Conservation (phyloP, 257 asterid species). For the Avicennia marina region DNA sequence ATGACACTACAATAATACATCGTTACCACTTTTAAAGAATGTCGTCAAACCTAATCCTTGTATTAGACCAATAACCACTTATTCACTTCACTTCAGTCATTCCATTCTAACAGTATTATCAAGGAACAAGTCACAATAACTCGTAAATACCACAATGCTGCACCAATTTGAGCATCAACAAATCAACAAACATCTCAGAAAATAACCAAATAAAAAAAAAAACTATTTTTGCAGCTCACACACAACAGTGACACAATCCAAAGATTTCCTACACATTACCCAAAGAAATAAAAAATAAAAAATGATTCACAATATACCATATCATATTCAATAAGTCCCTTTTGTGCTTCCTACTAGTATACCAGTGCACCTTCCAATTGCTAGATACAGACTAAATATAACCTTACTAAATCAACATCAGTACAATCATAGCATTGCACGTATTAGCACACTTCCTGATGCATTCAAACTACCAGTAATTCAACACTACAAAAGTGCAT, state of each 20-base stretch:
- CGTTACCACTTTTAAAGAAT: background rate
- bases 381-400: background rate
- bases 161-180: background rate
- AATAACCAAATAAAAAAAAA: background rate
- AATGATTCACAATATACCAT: background rate
- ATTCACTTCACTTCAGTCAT: background rate
- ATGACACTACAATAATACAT: background rate
- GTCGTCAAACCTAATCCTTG: background rate
- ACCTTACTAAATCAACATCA: constrained; percentile 11
- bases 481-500: background rate
- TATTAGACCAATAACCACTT: background rate
- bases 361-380: too few relatives aligned
- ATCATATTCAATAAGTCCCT: background rate
- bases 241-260: background rate
- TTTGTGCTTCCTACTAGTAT: background rate
- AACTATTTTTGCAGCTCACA: background rate
- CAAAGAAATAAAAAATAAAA: background rate
- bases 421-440: background rate
- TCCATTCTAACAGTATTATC: background rate
- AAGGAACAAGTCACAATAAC: background rate
- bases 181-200: background rate
- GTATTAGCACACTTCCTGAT: background rate
- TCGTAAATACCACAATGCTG: background rate
- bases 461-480: background rate
- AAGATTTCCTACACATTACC: background rate